Evolutionary conservation across 2,329 filamentous ascomycete genomes (phyloP).

Genomic region (Didymosphaeria variabile): DNA sequence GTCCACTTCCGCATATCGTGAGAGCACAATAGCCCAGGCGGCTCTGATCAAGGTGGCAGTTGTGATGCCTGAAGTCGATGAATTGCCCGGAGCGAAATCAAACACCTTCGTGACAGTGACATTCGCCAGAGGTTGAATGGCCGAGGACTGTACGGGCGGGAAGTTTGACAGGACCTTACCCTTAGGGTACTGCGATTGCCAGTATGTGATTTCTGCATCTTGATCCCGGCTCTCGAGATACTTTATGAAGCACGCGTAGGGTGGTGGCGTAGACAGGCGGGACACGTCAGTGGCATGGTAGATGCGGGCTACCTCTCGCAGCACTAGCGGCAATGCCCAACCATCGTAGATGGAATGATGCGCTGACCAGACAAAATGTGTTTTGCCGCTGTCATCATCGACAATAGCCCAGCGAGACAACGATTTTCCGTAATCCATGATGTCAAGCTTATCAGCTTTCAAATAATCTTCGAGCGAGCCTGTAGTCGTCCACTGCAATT

Average conservation of each 20-base stretch:
- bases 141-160: conserved; percentile 13
- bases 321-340: conserved; percentile 18
- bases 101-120: background rate
- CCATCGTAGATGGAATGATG: conserved; percentile 40
- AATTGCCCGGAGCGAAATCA: background rate
- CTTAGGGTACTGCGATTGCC: background rate
- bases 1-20: conserved; percentile 17
- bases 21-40: conserved; percentile 15
- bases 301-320: conserved; percentile 2
- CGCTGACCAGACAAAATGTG: conserved; percentile 31
- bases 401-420: conserved; percentile 24
- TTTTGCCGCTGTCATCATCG: conserved; percentile 4
- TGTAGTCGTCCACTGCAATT: conserved; percentile 5
- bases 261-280: background rate
- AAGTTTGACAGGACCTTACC: conserved; percentile 7
- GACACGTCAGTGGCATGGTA: conserved; percentile 3
- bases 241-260: conserved; percentile 6
- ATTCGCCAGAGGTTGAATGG: background rate
- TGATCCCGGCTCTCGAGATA: conserved; percentile 2
- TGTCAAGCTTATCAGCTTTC: background rate
- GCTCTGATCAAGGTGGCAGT: conserved; percentile 18
- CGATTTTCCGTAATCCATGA: conserved; percentile 5
- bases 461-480: conserved; percentile 1
- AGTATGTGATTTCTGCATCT: background rate
- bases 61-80: conserved; percentile 8